phyloP scores from a whole-genome alignment of 257 asterid genomes.

The Penstemon davidsonii region DNA sequence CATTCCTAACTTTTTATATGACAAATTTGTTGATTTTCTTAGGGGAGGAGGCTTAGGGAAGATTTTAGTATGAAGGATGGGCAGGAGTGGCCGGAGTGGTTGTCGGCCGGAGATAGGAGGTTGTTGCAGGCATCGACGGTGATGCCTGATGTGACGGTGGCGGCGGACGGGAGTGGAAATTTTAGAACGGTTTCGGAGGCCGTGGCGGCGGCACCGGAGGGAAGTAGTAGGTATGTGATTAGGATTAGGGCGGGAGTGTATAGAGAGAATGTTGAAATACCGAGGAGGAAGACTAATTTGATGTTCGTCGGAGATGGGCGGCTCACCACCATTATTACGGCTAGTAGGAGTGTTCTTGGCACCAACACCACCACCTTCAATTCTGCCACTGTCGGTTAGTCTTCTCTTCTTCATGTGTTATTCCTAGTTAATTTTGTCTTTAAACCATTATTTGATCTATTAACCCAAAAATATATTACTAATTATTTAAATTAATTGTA shows the following conservation, averaged over 20 bases:
- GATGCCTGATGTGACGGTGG: conserved; percentile 55
- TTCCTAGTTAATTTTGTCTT: background rate
- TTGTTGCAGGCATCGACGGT: conserved; percentile 59
- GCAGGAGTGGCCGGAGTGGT: conserved; percentile 58
- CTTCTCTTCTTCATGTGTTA: background rate
- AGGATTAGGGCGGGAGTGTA: conserved; percentile 56
- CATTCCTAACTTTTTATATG: background rate
- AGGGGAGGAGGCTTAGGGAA: conserved; percentile 40
- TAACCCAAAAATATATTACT: no score
- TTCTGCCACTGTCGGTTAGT: conserved; percentile 66
- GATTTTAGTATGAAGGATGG: background rate
- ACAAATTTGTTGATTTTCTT: background rate
- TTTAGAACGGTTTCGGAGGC: conserved; percentile 44
- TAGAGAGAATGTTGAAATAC: conserved; percentile 52
- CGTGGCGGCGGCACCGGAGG: conserved; percentile 54
- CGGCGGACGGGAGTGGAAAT: conserved; percentile 69
- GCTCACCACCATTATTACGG: conserved; percentile 53
- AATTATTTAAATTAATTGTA: no score
- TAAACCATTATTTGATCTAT: background rate
- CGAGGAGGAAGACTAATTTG: conserved; percentile 46
- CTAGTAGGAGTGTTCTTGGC: conserved; percentile 38
- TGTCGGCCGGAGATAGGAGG: conserved; percentile 54
- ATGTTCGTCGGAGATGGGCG: conserved; percentile 67
- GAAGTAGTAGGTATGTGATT: conserved; percentile 52
- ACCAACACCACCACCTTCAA: conserved; percentile 69